Percentiles rank a stretch among this genome's conserved stretches.
phyloP scores from a whole-genome alignment of 2,329 filamentous ascomycete genomes.

The Fusarium ramigenum region DNA sequence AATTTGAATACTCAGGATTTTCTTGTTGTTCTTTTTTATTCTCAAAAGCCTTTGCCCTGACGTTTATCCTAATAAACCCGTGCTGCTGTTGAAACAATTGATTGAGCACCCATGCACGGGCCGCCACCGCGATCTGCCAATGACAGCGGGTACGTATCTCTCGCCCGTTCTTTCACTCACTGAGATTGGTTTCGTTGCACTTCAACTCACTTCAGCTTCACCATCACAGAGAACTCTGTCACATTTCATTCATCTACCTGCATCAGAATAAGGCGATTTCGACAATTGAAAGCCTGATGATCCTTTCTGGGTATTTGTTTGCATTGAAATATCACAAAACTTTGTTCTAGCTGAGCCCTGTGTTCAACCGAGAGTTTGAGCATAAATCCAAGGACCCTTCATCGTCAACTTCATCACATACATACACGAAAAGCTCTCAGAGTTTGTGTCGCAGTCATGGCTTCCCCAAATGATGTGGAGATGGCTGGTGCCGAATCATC shows the following conservation, averaged over 20 bases:
- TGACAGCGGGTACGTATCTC: background rate
- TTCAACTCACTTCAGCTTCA: slow-evolving; percentile 5
- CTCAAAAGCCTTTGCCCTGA: accelerated
- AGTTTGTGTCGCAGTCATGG: slow-evolving; percentile 37
- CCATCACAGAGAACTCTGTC: background rate
- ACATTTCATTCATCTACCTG: background rate
- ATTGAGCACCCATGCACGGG: background rate
- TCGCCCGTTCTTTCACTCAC: background rate
- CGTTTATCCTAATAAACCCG: background rate
- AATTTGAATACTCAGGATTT: background rate
- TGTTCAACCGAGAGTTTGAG: background rate
- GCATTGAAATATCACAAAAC: background rate
- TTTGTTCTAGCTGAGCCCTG: background rate
- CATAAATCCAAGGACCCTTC: background rate
- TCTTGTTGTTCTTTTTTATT: background rate
- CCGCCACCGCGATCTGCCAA: background rate
- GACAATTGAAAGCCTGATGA: too few species aligned
- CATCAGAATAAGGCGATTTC: background rate
- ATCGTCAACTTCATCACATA: background rate
- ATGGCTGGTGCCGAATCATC: slow-evolving; percentile 44
- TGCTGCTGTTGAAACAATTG: background rate
- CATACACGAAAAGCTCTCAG: background rate
- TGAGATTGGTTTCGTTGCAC: background rate
- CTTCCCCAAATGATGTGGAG: slow-evolving; percentile 44
- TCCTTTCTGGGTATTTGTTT: background rate